phyloP scores from a whole-genome alignment of 768 basidiomycete species.

The Serendipita indica region DNA sequence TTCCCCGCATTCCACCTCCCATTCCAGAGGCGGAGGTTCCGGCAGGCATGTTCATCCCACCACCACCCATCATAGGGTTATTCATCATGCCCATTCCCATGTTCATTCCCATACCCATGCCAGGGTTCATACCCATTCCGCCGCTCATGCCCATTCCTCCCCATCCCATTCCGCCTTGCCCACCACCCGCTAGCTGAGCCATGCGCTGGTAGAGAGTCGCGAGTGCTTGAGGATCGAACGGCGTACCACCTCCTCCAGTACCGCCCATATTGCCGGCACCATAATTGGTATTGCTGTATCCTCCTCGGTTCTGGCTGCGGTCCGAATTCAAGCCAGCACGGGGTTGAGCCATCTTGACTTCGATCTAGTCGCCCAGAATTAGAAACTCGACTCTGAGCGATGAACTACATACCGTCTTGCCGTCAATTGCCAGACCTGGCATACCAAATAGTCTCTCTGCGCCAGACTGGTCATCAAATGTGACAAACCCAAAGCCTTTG shows the following conservation, averaged over 20 bases:
- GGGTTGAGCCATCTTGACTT: slow-evolving; percentile 92
- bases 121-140: slow-evolving; percentile 16
- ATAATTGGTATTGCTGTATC: slow-evolving; percentile 16
- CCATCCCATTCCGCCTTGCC: slow-evolving; percentile 23
- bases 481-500: slow-evolving; percentile 97
- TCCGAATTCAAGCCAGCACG: slow-evolving; percentile 28
- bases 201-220: slow-evolving; percentile 90
- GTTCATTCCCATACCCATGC: slow-evolving; percentile 21
- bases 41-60: slow-evolving; percentile 15
- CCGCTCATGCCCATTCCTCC: slow-evolving; percentile 16
- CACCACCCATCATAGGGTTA: slow-evolving; percentile 36
- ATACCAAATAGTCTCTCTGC: slow-evolving; percentile 80
- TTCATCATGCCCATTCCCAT: slow-evolving; percentile 26
- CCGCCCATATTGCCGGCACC: slow-evolving; percentile 17
- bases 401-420: slow-evolving; percentile 63
- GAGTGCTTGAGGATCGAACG: slow-evolving; percentile 87
- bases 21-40: slow-evolving; percentile 17
- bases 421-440: slow-evolving; percentile 83
- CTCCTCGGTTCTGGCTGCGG: slow-evolving; percentile 24
- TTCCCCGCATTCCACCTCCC: slow-evolving; percentile 17
- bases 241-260: slow-evolving; percentile 26
- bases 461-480: slow-evolving; percentile 74
- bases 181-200: slow-evolving; percentile 66
- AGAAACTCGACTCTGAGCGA: neutral
- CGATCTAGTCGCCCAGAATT: slow-evolving; percentile 45